Conservation (phyloP, 805 yeast genomes). For the Lachancea lanzarotensis region DNA sequence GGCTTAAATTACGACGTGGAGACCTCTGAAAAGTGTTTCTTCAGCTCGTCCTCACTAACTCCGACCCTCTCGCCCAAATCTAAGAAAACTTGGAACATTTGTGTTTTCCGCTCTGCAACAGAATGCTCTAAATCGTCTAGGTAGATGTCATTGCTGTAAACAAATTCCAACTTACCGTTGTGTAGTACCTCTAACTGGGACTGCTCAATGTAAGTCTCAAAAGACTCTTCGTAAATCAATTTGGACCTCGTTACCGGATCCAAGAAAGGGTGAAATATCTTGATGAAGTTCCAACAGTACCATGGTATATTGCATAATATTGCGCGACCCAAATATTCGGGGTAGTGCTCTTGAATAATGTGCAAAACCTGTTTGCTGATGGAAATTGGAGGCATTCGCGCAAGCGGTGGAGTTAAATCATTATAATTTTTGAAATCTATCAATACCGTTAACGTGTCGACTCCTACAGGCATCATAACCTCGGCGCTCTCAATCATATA, state of each 20-base stretch:
- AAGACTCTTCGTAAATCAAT: constrained; percentile 52
- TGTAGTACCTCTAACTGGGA: constrained; percentile 47
- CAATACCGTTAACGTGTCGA: constrained; percentile 47
- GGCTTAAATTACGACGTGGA: no score
- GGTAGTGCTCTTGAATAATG: constrained; percentile 51
- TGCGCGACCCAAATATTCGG: constrained; percentile 51
- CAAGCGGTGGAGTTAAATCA: constrained; percentile 33
- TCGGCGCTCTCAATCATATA: constrained; percentile 51
- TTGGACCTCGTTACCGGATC: constrained; percentile 55
- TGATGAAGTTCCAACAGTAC: constrained; percentile 50
- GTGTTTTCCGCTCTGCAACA: constrained; percentile 35
- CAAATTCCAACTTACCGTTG: constrained; percentile 42
- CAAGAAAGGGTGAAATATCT: constrained; percentile 49
- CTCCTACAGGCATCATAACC: constrained; percentile 52
- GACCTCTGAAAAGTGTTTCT: constrained; percentile 19
- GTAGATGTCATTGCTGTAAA: constrained; percentile 45
- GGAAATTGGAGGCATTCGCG: constrained; percentile 40
- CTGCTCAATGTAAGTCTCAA: constrained; percentile 46
- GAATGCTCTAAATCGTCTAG: constrained; percentile 46
- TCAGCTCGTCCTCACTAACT: constrained; percentile 47
- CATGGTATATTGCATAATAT: constrained; percentile 51
- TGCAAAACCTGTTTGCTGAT: constrained; percentile 45
- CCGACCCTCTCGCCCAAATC: constrained; percentile 45
- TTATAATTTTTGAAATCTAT: constrained; percentile 47
- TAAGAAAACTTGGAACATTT: constrained; percentile 34